Evolutionary conservation across 495 filamentous ascomycete species (phyloP).

Genomic region (Mycothermus thermophilus): DNA sequence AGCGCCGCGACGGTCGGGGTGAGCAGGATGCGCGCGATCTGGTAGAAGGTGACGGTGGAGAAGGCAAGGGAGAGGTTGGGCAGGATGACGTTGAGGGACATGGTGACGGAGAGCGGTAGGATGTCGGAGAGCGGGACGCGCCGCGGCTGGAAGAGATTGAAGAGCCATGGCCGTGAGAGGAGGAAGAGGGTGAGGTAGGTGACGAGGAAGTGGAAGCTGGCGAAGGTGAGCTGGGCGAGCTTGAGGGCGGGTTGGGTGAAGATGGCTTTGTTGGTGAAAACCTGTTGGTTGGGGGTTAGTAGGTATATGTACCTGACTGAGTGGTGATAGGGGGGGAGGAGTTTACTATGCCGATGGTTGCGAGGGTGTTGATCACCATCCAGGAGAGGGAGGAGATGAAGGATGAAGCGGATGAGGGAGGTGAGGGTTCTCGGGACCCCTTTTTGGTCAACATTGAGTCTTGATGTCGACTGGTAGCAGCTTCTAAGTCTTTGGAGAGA

Average conservation of each 20-base stretch:
- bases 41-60: slow-evolving; percentile 62
- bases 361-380: slow-evolving; percentile 46
- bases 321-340: background rate
- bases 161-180: slow-evolving; percentile 43
- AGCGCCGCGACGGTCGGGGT: slow-evolving; percentile 54
- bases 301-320: background rate
- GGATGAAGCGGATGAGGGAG: slow-evolving; percentile 12
- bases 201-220: slow-evolving; percentile 59
- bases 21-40: slow-evolving; percentile 56
- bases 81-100: slow-evolving; percentile 61
- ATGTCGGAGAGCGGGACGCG: slow-evolving; percentile 41
- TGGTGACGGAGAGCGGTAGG: slow-evolving; percentile 50
- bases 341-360: slow-evolving; percentile 46
- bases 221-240: slow-evolving; percentile 54
- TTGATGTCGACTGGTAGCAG: no score
- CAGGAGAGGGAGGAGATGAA: slow-evolving; percentile 31
- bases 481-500: no score
- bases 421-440: background rate
- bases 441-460: background rate
- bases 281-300: slow-evolving; percentile 29
- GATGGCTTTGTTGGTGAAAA: slow-evolving; percentile 66
- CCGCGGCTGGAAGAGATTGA: slow-evolving; percentile 47
- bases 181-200: slow-evolving; percentile 51
- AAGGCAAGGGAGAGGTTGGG: slow-evolving; percentile 59
- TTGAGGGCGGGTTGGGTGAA: slow-evolving; percentile 54